A percentile compares a stretch with the other conserved stretches of the same genome.
These are phyloP conservation scores for Phytophthora lateralis DNA, from an alignment of 352 stramenopile genomes.

Conservation along the genomic window DNA sequence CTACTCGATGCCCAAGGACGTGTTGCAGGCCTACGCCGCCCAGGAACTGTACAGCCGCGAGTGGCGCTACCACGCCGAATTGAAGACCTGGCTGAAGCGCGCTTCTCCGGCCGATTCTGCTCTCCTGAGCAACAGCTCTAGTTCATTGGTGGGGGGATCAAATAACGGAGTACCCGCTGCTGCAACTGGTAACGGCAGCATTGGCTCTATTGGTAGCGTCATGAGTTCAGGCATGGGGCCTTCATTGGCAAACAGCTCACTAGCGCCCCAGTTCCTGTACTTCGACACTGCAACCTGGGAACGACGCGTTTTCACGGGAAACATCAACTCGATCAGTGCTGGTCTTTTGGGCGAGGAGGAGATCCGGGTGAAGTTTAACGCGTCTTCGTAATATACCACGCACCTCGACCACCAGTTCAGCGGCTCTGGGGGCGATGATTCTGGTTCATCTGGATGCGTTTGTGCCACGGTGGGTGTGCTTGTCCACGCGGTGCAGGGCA, in stretches of 20 bases:
- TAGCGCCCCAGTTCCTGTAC: constrained; percentile 92
- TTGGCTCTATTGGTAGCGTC: constrained; percentile 74
- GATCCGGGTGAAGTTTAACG: constrained; percentile 95
- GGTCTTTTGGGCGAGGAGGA: constrained; percentile 94
- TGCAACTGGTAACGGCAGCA: constrained; percentile 43
- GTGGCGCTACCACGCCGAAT: constrained; percentile 97
- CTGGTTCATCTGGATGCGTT: constrained; percentile 18
- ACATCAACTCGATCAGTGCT: constrained; percentile 84
- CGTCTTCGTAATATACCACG: constrained; percentile 68
- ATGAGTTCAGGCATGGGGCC: constrained; percentile 36
- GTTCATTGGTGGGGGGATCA: constrained; percentile 33
- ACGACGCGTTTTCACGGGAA: constrained; percentile 92
- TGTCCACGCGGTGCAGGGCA: background rate
- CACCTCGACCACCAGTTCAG: constrained; percentile 29
- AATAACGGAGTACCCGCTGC: constrained; percentile 29
- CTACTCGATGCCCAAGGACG: constrained; percentile 98
- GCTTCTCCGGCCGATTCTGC: constrained; percentile 65
- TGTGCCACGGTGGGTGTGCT: constrained; percentile 3
- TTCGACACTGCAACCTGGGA: constrained; percentile 96
- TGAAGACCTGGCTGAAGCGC: constrained; percentile 97
- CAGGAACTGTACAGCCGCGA: constrained; percentile 93
- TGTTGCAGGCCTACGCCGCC: constrained; percentile 92
- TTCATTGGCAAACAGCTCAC: constrained; percentile 40
- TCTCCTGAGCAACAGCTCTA: constrained; percentile 48
- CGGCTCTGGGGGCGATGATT: constrained; percentile 14